Evolutionary conservation across 192 early-diverging fungal species (phyloP).

Genomic region (Backusella luteola): DNA sequence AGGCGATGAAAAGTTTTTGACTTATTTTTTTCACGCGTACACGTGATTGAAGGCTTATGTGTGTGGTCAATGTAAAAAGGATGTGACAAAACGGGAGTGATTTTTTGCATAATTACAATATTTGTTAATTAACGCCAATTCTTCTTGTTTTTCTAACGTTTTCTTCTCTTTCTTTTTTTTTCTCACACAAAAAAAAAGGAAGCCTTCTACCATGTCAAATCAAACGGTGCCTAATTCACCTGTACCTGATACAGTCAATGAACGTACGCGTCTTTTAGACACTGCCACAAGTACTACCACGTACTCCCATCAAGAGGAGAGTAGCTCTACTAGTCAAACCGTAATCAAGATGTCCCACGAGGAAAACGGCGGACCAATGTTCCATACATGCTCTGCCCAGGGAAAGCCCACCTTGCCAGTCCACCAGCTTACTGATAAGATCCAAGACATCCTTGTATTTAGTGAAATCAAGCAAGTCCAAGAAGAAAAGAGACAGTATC

Average conservation of each 20-base stretch:
- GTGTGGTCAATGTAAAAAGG: too few relatives aligned
- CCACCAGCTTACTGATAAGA: constrained; percentile 15
- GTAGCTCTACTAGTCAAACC: background rate
- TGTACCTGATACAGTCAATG: constrained; percentile 4
- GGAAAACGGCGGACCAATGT: background rate
- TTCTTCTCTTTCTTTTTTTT: constrained; percentile 1
- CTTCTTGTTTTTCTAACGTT: background rate
- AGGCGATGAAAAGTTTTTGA: too few relatives aligned
- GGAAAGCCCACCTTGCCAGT: background rate
- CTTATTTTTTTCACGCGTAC: too few relatives aligned
- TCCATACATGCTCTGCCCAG: background rate
- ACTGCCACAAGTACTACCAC: background rate
- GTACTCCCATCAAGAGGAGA: background rate
- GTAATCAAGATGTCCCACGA: background rate
- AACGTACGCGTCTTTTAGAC: constrained; percentile 10
- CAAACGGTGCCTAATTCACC: constrained; percentile 5
- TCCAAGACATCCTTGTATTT: constrained; percentile 22
- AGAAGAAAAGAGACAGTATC: background rate
- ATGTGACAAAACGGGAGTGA: background rate
- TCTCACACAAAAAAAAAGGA: background rate
- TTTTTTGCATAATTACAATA: background rate
- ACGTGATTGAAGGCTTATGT: too few relatives aligned
- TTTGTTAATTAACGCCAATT: background rate
- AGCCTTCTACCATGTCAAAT: background rate
- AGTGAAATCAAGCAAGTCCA: constrained; percentile 9